phyloP scores from a whole-genome alignment of 805 yeast genomes.

The Hanseniaspora meyeri region DNA sequence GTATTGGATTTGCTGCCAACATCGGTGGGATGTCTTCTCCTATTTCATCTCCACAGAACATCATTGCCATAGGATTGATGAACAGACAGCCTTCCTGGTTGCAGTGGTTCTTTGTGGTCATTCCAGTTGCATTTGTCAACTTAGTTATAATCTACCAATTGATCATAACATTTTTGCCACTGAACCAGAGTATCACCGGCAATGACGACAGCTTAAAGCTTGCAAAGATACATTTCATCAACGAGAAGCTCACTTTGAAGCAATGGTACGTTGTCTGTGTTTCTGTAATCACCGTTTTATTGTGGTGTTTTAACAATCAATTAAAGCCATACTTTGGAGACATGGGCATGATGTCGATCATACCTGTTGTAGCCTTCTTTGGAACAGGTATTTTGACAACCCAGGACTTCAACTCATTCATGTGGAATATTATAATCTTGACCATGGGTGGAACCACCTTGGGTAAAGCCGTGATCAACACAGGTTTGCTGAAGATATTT shows the following conservation, averaged over 20 bases:
- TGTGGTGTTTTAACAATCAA: constrained; percentile 83
- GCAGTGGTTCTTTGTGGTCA: constrained; percentile 79
- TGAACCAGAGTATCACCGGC: not conserved
- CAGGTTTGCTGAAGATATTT: constrained; percentile 70
- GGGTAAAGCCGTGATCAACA: constrained; percentile 88
- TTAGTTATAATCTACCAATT: constrained; percentile 51
- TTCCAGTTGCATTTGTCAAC: constrained; percentile 63
- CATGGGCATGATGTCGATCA: constrained; percentile 89
- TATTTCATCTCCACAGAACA: constrained; percentile 92
- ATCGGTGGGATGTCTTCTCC: constrained; percentile 97
- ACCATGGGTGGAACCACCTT: constrained; percentile 98
- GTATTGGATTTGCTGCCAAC: constrained; percentile 86
- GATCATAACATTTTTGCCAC: constrained; percentile 44
- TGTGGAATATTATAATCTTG: constrained; percentile 89
- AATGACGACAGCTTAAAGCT: constrained; percentile 36
- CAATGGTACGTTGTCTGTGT: constrained; percentile 68
- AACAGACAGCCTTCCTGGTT: constrained; percentile 76
- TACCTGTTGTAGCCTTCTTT: constrained; percentile 82
- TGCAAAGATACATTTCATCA: constrained; percentile 35
- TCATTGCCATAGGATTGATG: constrained; percentile 82
- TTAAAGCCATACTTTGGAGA: constrained; percentile 71
- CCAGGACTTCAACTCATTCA: constrained; percentile 87
- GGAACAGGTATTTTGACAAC: constrained; percentile 79
- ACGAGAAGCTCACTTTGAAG: constrained; percentile 55
- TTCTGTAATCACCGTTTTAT: constrained; percentile 55